Evolutionary conservation across 2,329 filamentous ascomycete species (phyloP), one percentile per base, ranked within the genome.

Genomic region (Hymenoscyphus scutula): DNA sequence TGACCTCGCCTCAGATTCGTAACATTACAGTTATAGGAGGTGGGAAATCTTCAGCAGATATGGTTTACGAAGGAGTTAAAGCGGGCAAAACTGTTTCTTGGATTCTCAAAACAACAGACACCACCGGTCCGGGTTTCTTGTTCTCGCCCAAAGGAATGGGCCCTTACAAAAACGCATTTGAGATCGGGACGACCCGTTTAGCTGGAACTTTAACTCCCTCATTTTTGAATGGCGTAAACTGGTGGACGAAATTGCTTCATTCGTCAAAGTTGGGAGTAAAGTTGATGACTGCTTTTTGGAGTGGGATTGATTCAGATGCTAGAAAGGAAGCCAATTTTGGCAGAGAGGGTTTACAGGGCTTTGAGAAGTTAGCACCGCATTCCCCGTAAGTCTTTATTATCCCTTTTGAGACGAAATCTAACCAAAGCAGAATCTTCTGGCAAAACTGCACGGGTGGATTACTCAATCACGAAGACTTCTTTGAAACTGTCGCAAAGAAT

Each of bases 1-100:
- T 72, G 51, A 57, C 60, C 61, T 19, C 58, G 62, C 55, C 56
- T 25, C 38, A 53, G 13, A 59, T 72, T 15, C 64, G 70, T 56
- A 66, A 73, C 38, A 56, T 77, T 34, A 61, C 71, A 2, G 71
- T 78, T 0, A 51, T 77, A 15, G 76, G 76, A 15, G 76, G 68
- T 3, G 74, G 70, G 13, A 77, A 77, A 56, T 78, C 76, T 7
- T 69, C 76, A 5, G 76, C 74, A 19, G 76, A 77, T 62, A 73
- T 77, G 67, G 72, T 74, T 1, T 78, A 77, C 60, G 71, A 73
- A 41, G 64, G 67, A 8, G 70, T 69, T 29, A 76, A 76, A 64
- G 70, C 69, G 1, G 70, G 69, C 17, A 76, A 75, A 56, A 68
- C 54, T 0, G 74, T 77, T 2, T 70, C 65, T 17, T 78, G 76